phyloP scores from a whole-genome alignment of 176 grass and related monocot genomes.

The Elymus sibiricus region DNA sequence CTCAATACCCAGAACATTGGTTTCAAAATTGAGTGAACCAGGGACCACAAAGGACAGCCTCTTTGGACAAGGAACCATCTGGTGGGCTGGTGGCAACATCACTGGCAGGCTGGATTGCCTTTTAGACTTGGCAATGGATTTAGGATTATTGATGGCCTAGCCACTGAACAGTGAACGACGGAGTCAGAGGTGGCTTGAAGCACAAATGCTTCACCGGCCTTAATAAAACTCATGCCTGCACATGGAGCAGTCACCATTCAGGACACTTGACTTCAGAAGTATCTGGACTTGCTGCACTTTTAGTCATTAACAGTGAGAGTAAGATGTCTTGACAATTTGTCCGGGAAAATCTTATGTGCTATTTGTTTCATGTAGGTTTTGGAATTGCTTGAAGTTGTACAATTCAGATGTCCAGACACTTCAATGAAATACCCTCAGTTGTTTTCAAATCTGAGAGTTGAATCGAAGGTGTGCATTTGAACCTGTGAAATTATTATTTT shows the following conservation, averaged over 20 bases:
- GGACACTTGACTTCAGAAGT: background rate
- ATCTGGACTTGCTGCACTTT: background rate
- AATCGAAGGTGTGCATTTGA: conserved; percentile 45
- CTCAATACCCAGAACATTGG: background rate
- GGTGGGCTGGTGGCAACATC: background rate
- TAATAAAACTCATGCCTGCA: background rate
- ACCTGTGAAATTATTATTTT: background rate
- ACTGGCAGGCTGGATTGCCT: background rate
- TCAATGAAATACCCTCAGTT: conserved; percentile 65
- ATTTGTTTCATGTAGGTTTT: conserved; percentile 54
- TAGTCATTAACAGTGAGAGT: background rate
- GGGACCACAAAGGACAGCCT: background rate
- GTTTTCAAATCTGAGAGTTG: conserved; percentile 55
- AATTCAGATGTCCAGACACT: conserved; percentile 76
- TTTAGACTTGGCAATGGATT: background rate
- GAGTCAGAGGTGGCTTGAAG: background rate
- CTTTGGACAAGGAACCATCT: background rate
- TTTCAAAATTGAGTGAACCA: conserved; percentile 3
- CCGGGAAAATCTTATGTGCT: background rate
- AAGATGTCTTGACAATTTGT: conserved; percentile 1
- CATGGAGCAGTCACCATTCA: background rate
- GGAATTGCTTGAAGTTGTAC: conserved; percentile 86
- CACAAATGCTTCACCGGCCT: background rate
- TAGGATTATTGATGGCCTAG: conserved; percentile 4
- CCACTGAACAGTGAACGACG: background rate